Conservation (phyloP, 306 rosid genomes). For the Cicer yamashitae region DNA sequence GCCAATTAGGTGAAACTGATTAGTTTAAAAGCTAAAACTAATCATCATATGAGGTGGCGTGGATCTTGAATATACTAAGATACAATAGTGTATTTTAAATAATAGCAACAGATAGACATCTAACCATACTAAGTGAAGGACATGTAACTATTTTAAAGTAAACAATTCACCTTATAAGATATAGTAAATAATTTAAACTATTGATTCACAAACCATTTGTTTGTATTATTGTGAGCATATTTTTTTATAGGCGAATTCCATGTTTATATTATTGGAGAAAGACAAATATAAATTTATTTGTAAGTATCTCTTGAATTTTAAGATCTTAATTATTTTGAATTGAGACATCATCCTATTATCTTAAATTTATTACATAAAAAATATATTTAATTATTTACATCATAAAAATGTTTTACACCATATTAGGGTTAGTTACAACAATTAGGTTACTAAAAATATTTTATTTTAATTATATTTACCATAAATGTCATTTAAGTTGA, state of each 20-base stretch:
- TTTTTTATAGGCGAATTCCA: neutral
- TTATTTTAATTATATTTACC: no score
- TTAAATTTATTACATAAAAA: no score
- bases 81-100: conserved; percentile 8
- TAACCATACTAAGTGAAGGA: conserved; percentile 14
- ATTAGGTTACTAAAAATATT: no score
- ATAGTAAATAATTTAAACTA: neutral
- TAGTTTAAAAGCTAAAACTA: conserved; percentile 38
- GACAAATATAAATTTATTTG: no score
- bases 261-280: no score
- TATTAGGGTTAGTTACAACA: no score
- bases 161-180: neutral
- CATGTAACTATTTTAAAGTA: neutral
- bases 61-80: conserved; percentile 26
- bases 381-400: no score
- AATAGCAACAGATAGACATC: conserved; percentile 23
- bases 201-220: neutral
- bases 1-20: conserved; percentile 65
- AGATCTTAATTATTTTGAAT: no score
- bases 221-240: neutral
- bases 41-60: conserved; percentile 13
- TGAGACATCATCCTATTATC: no score
- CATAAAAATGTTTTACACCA: no score
- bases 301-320: no score
- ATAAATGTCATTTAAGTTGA: no score